Conservation (phyloP, 2,329 filamentous ascomycete genomes). For the Aspergillus ruber region DNA sequence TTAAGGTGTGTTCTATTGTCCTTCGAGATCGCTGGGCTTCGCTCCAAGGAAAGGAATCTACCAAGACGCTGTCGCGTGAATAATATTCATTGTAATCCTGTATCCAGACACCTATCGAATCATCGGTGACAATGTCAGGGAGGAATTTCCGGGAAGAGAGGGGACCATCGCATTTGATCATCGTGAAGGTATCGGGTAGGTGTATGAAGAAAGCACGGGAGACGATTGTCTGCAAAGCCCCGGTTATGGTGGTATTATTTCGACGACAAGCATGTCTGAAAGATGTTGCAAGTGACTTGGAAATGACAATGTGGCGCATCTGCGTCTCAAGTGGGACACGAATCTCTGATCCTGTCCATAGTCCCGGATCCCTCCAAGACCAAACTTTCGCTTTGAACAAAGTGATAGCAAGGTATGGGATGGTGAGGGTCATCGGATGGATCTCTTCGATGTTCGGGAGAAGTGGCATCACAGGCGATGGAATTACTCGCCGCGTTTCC, state of each 20-base stretch:
- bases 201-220: conserved; percentile 33
- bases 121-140: conserved; percentile 25
- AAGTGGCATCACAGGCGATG: conserved; percentile 23
- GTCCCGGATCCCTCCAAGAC: conserved; percentile 19
- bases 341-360: conserved; percentile 32
- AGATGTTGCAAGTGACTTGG: conserved; percentile 19
- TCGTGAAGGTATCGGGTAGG: conserved; percentile 22
- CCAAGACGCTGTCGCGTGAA: conserved; percentile 12
- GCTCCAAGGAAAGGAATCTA: conserved; percentile 24
- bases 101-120: conserved; percentile 34
- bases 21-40: conserved; percentile 25
- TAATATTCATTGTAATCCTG: conserved; percentile 29
- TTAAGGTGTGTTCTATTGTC: conserved; percentile 23
- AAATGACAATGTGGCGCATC: conserved; percentile 27
- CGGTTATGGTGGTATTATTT: conserved; percentile 38
- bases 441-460: conserved; percentile 37
- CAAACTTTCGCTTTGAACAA: conserved; percentile 29
- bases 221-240: conserved; percentile 33
- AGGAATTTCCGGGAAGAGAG: conserved; percentile 37
- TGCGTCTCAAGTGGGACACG: conserved; percentile 16
- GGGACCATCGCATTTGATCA: conserved; percentile 26
- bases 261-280: conserved; percentile 29
- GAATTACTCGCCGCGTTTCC: conserved; percentile 15
- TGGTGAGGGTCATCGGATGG: conserved; percentile 34
- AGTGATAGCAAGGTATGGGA: conserved; percentile 27